phyloP scores from a whole-genome alignment of 176 grass and related monocot genomes.

The Oryza nivara region DNA sequence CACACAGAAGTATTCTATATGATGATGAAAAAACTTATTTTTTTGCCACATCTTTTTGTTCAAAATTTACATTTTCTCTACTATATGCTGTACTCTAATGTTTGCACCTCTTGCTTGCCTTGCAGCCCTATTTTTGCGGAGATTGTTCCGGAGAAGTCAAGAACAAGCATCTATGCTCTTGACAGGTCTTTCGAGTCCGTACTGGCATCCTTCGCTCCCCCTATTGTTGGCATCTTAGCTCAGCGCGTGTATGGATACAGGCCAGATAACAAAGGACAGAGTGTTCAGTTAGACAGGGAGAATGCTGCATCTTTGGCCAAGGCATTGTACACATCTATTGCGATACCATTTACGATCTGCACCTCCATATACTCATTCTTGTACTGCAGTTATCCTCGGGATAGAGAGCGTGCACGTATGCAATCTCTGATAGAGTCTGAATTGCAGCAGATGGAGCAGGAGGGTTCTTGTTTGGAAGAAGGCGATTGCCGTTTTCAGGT shows the following conservation, averaged over 20 bases:
- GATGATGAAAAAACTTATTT: background rate
- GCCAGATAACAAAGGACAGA: conserved; percentile 43
- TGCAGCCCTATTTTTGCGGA: conserved; percentile 95
- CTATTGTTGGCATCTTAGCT: conserved; percentile 71
- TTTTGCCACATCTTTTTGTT: background rate
- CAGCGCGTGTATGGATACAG: conserved; percentile 75
- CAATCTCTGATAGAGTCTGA: conserved; percentile 69
- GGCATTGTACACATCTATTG: conserved; percentile 78
- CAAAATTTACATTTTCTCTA: background rate
- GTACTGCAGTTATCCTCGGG: conserved; percentile 82
- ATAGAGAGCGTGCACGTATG: conserved; percentile 81
- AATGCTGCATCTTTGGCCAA: conserved; percentile 85
- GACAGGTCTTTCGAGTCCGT: conserved; percentile 81
- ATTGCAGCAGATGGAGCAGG: conserved; percentile 66
- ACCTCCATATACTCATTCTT: conserved; percentile 82
- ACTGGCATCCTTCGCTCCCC: conserved; percentile 78
- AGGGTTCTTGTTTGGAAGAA: conserved; percentile 35
- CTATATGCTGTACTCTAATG: background rate
- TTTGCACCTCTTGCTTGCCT: background rate
- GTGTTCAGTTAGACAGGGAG: conserved; percentile 46
- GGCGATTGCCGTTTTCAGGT: conserved; percentile 36
- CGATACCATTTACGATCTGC: conserved; percentile 66
- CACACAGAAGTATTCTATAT: background rate
- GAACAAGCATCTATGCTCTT: conserved; percentile 88
- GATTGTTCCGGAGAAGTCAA: conserved; percentile 84